Evolutionary conservation across 805 yeast species (phyloP), one percentile per base, ranked within the genome.

Genomic region (Kodamaea kakaduensis): DNA sequence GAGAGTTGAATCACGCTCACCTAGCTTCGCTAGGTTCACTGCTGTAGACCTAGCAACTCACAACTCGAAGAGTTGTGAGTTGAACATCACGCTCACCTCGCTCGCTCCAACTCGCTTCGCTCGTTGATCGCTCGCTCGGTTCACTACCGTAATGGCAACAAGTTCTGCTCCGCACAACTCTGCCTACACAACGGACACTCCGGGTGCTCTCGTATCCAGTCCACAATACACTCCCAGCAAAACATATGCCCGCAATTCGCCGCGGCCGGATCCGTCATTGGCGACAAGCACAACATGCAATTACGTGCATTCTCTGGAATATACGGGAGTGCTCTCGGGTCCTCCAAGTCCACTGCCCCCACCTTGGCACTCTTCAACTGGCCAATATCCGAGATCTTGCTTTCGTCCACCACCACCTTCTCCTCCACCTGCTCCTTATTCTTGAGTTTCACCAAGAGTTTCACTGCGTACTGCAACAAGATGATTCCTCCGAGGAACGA

Each of bases 151-250:
- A 83, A 53, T 1, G 85, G 79, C 26, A 86, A 60, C 34, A 86
- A 52, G 42, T 78, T 75, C 54, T 79, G 81, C 47, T 73, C 81
- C 18, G 69, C 61, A 33, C 86, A 72, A 16, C 64, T 69, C 44
- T 82, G 93, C 36, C 97, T 61, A 52, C 97, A 93, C 17, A 93
- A 64, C 0, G 98, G 97, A 54, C 98, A 90, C 51, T 88, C 96
- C 0, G 87, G 81, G 34, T 73, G 71, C 45, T 88, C 96, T 43
- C 86, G 69, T 40, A 88, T 77, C 97, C 97, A 90, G 47, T 84
- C 95, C 5, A 78, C 69, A 4, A 88, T 78, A 55, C 97, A 90
- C 5, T 67, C 69, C 97, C 97, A 90, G 59, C 98, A 90, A 56
- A 85, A 90, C 10, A 86, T 39, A 56, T 90, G 98, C 0, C 97